Percentiles rank a stretch among this genome's conserved stretches.
Evolutionary conservation across 768 basidiomycete species (phyloP).

Genomic region (Boletus rubroflammeus): DNA sequence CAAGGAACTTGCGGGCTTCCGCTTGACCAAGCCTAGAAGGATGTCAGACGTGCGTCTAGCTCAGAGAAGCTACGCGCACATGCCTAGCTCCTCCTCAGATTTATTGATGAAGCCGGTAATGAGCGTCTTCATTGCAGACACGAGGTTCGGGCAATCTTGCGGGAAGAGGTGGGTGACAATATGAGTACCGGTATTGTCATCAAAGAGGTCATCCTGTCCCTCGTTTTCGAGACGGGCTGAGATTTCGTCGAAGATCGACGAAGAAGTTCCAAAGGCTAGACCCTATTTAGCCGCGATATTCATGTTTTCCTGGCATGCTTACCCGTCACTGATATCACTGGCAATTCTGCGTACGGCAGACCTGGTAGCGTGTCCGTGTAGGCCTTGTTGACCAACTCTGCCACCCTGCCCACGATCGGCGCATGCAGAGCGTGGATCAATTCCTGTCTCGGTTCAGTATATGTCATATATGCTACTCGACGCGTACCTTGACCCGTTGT

Average conservation of each 20-base stretch:
- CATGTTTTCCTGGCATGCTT: conserved; percentile 11
- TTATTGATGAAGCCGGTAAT: conserved; percentile 50
- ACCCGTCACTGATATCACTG: conserved; percentile 58
- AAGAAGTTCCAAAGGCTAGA: conserved; percentile 44
- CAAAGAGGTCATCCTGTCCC: conserved; percentile 24
- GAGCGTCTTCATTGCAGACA: conserved; percentile 51
- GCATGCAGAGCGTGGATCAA: conserved; percentile 47
- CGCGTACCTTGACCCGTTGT: conserved; percentile 49
- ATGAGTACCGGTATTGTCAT: conserved; percentile 15
- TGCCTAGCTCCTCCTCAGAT: conserved; percentile 30
- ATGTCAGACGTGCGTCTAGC: background rate
- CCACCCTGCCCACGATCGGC: conserved; percentile 45
- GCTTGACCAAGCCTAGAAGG: conserved; percentile 36
- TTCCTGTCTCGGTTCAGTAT: conserved; percentile 30
- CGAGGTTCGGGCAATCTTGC: conserved; percentile 51
- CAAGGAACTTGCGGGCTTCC: conserved; percentile 47
- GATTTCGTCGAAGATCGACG: conserved; percentile 46
- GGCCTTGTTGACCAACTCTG: conserved; percentile 40
- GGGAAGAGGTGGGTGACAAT: conserved; percentile 52
- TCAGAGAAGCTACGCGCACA: conserved; percentile 15
- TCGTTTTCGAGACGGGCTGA: conserved; percentile 33
- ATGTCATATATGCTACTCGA: background rate
- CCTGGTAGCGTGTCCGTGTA: conserved; percentile 48
- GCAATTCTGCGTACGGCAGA: conserved; percentile 58
- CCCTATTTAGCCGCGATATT: conserved; percentile 1